Percentiles rank a stretch among this genome's conserved stretches.
Evolutionary conservation across 1,284 basidiomycete species (phyloP).

Genomic region (Clitocybe nebularis): DNA sequence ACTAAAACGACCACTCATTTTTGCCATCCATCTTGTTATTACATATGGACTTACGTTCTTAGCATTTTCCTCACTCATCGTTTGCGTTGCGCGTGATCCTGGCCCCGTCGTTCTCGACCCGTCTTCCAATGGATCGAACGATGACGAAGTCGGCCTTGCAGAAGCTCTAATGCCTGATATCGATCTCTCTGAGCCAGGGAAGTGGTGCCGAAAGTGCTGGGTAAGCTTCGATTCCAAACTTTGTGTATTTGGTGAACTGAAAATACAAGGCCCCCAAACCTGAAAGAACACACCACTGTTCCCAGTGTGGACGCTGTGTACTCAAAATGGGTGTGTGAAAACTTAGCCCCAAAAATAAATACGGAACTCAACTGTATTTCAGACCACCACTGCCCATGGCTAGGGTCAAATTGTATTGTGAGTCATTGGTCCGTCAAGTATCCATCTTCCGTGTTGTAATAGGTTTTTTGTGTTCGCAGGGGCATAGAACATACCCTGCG

Average conservation of each 20-base stretch:
- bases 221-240: conserved; percentile 21
- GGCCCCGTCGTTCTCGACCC: conserved; percentile 46
- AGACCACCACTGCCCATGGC: conserved; percentile 92
- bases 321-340: conserved; percentile 76
- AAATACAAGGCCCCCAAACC: conserved; percentile 62
- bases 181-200: conserved; percentile 49
- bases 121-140: conserved; percentile 25
- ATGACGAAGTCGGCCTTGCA: conserved; percentile 49
- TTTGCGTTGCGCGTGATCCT: conserved; percentile 69
- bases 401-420: conserved; percentile 76
- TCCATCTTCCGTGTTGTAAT: not conserved
- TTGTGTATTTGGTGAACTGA: not conserved
- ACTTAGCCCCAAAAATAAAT: not conserved
- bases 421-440: conserved; percentile 24
- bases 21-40: conserved; percentile 48
- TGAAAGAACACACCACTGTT: conserved; percentile 82
- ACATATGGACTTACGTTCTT: conserved; percentile 65
- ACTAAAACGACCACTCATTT: conserved; percentile 41
- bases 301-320: conserved; percentile 72
- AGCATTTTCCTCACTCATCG: conserved; percentile 65
- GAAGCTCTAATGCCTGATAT: conserved; percentile 59
- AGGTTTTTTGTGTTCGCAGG: conserved; percentile 37
- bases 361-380: conserved; percentile 5
- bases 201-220: conserved; percentile 75
- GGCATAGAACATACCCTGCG: conserved; percentile 81